Conservation (phyloP, 139 green algal species). For the Tetraselmis chui region DNA sequence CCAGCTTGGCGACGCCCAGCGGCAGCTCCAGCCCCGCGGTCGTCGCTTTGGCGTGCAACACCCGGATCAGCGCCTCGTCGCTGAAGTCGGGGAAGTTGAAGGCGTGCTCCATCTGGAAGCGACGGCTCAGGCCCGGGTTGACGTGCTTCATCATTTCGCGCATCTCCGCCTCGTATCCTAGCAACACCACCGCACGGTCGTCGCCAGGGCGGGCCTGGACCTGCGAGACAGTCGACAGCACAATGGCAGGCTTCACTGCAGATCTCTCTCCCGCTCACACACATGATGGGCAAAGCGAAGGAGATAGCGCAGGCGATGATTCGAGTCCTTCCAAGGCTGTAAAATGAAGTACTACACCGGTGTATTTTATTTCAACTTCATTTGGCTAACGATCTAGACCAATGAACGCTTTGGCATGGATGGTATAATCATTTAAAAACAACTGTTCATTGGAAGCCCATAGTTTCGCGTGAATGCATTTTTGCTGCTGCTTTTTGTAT, state of each 20-base stretch:
- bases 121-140: conserved; percentile 37
- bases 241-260: not conserved
- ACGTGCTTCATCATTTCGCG: conserved; percentile 33
- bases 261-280: too few relatives aligned
- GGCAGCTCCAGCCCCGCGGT: not conserved
- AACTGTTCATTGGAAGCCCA: too few relatives aligned
- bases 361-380: too few relatives aligned
- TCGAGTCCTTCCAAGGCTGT: too few relatives aligned
- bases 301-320: too few relatives aligned
- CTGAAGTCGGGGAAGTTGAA: conserved; percentile 40
- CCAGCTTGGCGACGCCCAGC: not conserved
- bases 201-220: conserved; percentile 42
- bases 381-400: too few relatives aligned
- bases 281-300: too few relatives aligned
- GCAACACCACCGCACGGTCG: conserved; percentile 45
- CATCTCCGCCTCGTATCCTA: conserved; percentile 43
- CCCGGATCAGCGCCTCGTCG: conserved; percentile 30
- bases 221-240: not conserved
- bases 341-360: too few relatives aligned
- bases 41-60: conserved; percentile 12
- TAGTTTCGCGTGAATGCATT: too few relatives aligned
- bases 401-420: too few relatives aligned
- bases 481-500: too few relatives aligned
- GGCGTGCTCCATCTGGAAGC: conserved; percentile 33
- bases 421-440: too few relatives aligned